A percentile compares a stretch with the other conserved stretches of the same genome.
Evolutionary conservation across 129 eudicot genomes (phyloP).

Genomic region (Flaveria trinervia): DNA sequence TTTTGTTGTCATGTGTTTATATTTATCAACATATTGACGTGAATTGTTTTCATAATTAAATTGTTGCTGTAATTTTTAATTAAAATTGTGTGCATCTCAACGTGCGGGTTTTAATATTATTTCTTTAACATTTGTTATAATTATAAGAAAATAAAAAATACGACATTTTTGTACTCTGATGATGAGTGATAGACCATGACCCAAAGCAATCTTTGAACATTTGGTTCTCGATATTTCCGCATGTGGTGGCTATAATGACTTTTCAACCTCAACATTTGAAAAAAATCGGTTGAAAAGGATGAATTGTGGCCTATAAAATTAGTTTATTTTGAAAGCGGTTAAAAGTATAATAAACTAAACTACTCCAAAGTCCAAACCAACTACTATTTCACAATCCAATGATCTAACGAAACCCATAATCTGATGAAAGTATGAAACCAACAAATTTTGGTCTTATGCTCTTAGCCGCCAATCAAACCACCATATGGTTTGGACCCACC

Average conservation of each 20-base stretch:
- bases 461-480: not conserved
- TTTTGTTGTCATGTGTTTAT: too few relatives aligned
- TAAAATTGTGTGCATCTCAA: too few relatives aligned
- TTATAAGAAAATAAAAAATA: not conserved
- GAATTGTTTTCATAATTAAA: too few relatives aligned
- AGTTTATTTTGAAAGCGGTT: not conserved
- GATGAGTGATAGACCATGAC: constrained; percentile 22
- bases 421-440: not conserved
- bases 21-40: too few relatives aligned
- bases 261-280: constrained; percentile 29
- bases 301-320: not conserved
- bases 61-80: too few relatives aligned
- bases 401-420: not conserved
- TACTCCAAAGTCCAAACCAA: not conserved
- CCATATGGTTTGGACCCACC: not conserved
- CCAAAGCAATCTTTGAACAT: constrained; percentile 28
- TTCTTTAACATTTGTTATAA: too few relatives aligned
- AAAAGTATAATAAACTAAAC: not conserved
- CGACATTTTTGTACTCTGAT: not conserved
- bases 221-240: constrained; percentile 20
- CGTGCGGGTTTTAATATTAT: too few relatives aligned
- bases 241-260: constrained; percentile 33
- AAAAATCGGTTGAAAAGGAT: not conserved
- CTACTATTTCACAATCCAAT: not conserved
- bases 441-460: not conserved